Conservation (phyloP, 768 basidiomycete genomes). For the Boletus tomentosulus region DNA sequence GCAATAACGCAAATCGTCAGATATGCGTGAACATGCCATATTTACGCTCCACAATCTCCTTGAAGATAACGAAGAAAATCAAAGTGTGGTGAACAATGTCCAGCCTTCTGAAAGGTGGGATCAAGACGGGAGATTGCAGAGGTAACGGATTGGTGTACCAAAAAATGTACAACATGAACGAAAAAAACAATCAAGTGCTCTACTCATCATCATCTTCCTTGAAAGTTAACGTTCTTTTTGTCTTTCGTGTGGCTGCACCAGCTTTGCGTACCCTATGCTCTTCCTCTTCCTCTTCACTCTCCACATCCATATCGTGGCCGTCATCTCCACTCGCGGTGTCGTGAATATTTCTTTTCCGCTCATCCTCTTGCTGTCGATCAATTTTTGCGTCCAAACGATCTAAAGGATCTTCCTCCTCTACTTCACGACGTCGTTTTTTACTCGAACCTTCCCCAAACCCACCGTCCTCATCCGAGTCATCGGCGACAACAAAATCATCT, state of each 20-base stretch:
- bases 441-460: slow-evolving; percentile 32
- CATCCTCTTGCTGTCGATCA: slow-evolving; percentile 49
- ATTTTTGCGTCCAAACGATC: slow-evolving; percentile 72
- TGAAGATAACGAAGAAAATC: slow-evolving; percentile 72
- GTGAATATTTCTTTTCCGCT: slow-evolving; percentile 40
- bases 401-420: slow-evolving; percentile 47
- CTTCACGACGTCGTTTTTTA: slow-evolving; percentile 37
- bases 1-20: slow-evolving; percentile 28
- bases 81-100: slow-evolving; percentile 71
- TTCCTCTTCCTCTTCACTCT: slow-evolving; percentile 70
- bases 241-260: slow-evolving; percentile 49
- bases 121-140: slow-evolving; percentile 48
- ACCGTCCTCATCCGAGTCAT: slow-evolving; percentile 65
- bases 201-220: slow-evolving; percentile 59
- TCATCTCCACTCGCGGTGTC: slow-evolving; percentile 34
- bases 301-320: slow-evolving; percentile 62
- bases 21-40: slow-evolving; percentile 89
- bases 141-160: slow-evolving; percentile 25
- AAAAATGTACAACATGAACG: slow-evolving; percentile 1
- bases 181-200: neutral
- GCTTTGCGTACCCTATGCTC: slow-evolving; percentile 61
- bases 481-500: slow-evolving; percentile 82
- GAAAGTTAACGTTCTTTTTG: slow-evolving; percentile 48
- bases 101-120: slow-evolving; percentile 59
- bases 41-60: slow-evolving; percentile 79